Evolutionary conservation across 2,329 filamentous ascomycete species (phyloP).

Genomic region (Fusarium setosum): DNA sequence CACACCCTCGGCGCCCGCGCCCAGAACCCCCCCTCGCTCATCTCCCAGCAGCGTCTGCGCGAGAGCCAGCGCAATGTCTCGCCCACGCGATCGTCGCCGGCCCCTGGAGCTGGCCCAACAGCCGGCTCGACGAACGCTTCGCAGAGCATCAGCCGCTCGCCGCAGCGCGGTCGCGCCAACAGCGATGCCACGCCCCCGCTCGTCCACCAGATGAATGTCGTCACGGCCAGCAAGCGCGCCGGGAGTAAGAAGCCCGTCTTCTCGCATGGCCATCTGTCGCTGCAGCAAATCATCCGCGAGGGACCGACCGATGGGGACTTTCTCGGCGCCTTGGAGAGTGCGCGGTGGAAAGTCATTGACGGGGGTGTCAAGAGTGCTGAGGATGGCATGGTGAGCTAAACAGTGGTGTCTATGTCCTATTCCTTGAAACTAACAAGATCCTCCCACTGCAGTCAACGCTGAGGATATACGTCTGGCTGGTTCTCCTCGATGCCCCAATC

Average conservation of each 20-base stretch:
- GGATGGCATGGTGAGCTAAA: slow-evolving; percentile 78
- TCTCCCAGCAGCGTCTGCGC: slow-evolving; percentile 71
- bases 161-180: slow-evolving; percentile 74
- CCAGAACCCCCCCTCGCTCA: slow-evolving; percentile 63
- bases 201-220: slow-evolving; percentile 51
- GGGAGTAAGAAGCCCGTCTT: slow-evolving; percentile 57
- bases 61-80: slow-evolving; percentile 53
- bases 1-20: slow-evolving; percentile 72
- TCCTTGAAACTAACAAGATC: slow-evolving; percentile 2
- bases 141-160: slow-evolving; percentile 51
- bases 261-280: slow-evolving; percentile 66
- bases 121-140: slow-evolving; percentile 9
- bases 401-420: neutral
- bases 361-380: slow-evolving; percentile 81
- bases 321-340: slow-evolving; percentile 73
- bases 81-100: slow-evolving; percentile 42
- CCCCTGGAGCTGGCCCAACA: slow-evolving; percentile 11
- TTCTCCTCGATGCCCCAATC: slow-evolving; percentile 88
- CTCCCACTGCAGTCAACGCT: slow-evolving; percentile 76
- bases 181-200: slow-evolving; percentile 71
- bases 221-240: slow-evolving; percentile 50
- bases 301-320: slow-evolving; percentile 81
- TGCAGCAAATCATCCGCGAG: slow-evolving; percentile 84
- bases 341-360: slow-evolving; percentile 78
- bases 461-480: slow-evolving; percentile 96